phyloP scores from a whole-genome alignment of 345 rosid genomes.

The Passiflora organensis region DNA sequence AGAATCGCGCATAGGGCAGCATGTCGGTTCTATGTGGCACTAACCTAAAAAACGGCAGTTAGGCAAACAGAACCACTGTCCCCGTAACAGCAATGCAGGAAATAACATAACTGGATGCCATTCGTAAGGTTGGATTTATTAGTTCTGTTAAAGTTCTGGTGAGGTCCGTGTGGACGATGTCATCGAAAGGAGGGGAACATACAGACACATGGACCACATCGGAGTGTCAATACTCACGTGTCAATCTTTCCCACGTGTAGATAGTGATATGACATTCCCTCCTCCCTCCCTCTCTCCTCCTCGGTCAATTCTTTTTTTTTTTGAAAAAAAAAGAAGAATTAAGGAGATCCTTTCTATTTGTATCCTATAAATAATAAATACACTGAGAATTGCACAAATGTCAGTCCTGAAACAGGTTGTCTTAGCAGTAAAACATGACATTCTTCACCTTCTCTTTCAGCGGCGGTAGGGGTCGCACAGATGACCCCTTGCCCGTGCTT shows the following conservation, averaged over 20 bases:
- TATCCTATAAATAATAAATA: not conserved
- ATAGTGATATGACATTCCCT: slow-evolving; percentile 3
- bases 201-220: slow-evolving; percentile 10
- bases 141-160: no score
- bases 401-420: not conserved
- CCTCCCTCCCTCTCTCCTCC: not conserved
- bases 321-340: not conserved
- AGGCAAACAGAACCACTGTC: no score
- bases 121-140: no score
- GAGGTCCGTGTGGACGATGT: no score
- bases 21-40: no score
- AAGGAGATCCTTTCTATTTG: not conserved
- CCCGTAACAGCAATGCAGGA: no score
- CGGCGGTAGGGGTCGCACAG: slow-evolving; percentile 16
- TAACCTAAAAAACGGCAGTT: no score
- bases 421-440: slow-evolving; percentile 31
- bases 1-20: no score
- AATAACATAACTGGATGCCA: no score
- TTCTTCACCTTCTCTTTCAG: slow-evolving; percentile 32
- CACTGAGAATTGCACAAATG: not conserved
- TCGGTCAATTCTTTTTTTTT: slow-evolving; percentile 7
- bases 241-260: slow-evolving; percentile 25
- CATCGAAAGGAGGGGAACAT: no score
- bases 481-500: slow-evolving; percentile 3
- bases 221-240: slow-evolving; percentile 9